These are phyloP conservation scores for Oropetium thomaeum DNA, from an alignment of 176 grass and related monocot species.

Conservation along the genomic window DNA sequence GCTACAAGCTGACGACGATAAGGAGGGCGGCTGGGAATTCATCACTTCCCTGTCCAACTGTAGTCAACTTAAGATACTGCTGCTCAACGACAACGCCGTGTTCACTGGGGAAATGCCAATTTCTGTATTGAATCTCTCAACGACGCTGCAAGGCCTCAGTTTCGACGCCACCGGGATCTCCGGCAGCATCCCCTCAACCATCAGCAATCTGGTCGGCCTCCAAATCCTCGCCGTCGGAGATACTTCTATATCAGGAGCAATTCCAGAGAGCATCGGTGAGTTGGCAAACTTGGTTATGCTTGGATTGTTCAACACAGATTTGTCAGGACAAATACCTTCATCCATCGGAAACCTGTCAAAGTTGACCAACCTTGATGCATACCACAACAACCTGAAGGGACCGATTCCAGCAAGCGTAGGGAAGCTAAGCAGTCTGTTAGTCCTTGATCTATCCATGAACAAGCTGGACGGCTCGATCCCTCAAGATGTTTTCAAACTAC, in stretches of 20 bases:
- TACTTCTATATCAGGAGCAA: not conserved
- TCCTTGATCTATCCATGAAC: not conserved
- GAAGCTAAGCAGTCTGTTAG: not conserved
- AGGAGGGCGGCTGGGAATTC: not conserved
- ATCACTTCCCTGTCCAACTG: not conserved
- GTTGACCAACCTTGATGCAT: not conserved
- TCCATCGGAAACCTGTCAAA: not conserved
- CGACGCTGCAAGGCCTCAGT: not conserved
- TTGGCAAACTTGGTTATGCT: not conserved
- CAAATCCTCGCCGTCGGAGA: not conserved
- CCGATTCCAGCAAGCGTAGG: not conserved
- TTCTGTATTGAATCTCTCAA: not conserved
- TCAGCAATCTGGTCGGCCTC: not conserved
- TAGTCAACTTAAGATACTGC: not conserved
- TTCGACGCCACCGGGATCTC: not conserved
- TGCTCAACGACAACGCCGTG: not conserved
- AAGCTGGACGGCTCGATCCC: not conserved
- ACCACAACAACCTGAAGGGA: not conserved
- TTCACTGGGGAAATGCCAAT: not conserved
- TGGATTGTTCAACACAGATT: not conserved
- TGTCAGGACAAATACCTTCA: no score
- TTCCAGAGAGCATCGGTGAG: not conserved
- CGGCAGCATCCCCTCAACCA: not conserved
- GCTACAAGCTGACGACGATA: not conserved
- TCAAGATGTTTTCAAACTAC: not conserved